phyloP scores from a whole-genome alignment of 2,329 filamentous ascomycete species.

The Coniosporium tulheliwenetii region DNA sequence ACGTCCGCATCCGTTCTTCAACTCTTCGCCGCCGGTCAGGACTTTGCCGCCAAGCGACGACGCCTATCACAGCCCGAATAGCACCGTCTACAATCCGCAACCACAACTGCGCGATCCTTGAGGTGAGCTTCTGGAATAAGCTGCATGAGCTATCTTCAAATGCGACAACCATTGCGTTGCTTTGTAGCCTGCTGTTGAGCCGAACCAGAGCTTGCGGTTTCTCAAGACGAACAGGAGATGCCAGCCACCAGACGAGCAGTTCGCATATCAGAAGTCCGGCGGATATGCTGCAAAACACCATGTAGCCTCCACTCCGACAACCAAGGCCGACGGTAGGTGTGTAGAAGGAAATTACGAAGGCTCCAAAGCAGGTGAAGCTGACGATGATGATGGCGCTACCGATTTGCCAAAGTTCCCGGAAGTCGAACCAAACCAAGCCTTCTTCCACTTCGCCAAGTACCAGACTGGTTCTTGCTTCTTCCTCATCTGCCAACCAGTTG shows the following conservation, averaged over 20 bases:
- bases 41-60: too few species aligned
- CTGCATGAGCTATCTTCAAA: constrained; percentile 2
- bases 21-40: neutral
- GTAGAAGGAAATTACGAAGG: constrained; percentile 26
- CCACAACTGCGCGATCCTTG: neutral
- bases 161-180: too few species aligned
- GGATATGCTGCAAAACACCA: constrained; percentile 21
- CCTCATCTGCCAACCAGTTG: constrained; percentile 20
- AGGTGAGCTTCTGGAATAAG: neutral
- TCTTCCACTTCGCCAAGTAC: constrained; percentile 19
- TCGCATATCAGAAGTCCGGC: constrained; percentile 21
- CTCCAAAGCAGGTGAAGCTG: constrained; percentile 17
- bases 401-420: constrained; percentile 28
- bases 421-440: constrained; percentile 25
- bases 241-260: constrained; percentile 16
- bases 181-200: too few species aligned
- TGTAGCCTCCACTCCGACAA: constrained; percentile 23
- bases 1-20: neutral
- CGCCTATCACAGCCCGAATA: neutral
- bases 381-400: constrained; percentile 20
- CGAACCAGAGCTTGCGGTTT: too few species aligned
- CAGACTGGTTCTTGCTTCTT: constrained; percentile 16
- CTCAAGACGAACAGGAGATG: too few species aligned
- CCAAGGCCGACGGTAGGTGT: constrained; percentile 31
- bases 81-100: neutral